Percentiles rank a stretch among this genome's conserved stretches.
Evolutionary conservation across 345 rosid species (phyloP).

Genomic region (Citrus hindsii): DNA sequence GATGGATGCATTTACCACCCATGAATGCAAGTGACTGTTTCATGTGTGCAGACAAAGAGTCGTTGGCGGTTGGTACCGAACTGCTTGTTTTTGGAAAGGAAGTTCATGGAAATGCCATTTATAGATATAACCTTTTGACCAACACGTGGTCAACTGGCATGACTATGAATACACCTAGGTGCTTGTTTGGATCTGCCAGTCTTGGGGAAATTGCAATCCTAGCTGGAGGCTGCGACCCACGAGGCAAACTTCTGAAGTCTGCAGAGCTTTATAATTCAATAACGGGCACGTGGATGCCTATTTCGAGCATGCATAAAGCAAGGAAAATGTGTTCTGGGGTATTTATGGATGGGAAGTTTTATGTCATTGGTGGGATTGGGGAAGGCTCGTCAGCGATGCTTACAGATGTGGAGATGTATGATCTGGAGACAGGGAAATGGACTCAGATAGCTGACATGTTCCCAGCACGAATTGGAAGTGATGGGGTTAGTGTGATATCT

Average conservation of each 20-base stretch:
- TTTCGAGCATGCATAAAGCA: constrained; percentile 61
- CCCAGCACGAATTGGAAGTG: constrained; percentile 34
- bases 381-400: constrained; percentile 31
- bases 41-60: constrained; percentile 57
- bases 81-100: constrained; percentile 68
- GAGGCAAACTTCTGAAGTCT: constrained; percentile 46
- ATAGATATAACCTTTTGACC: constrained; percentile 48
- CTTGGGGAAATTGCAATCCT: constrained; percentile 59
- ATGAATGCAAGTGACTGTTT: constrained; percentile 55
- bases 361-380: constrained; percentile 72
- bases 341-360: constrained; percentile 80
- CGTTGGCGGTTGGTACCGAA: constrained; percentile 61
- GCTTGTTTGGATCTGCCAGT: constrained; percentile 77
- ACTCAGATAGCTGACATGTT: constrained; percentile 56
- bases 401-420: constrained; percentile 64
- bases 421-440: constrained; percentile 57
- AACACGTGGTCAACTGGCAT: constrained; percentile 50
- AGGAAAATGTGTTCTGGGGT: constrained; percentile 79
- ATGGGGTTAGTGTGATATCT: constrained; percentile 15
- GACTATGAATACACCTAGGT: constrained; percentile 57
- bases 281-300: constrained; percentile 47
- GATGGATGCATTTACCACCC: constrained; percentile 71
- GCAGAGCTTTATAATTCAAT: constrained; percentile 72
- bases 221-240: constrained; percentile 74
- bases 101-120: constrained; percentile 32